These are phyloP conservation scores for Rhizomucor pusillus DNA, from an alignment of 371 early-diverging fungal species.

Conservation along the genomic window DNA sequence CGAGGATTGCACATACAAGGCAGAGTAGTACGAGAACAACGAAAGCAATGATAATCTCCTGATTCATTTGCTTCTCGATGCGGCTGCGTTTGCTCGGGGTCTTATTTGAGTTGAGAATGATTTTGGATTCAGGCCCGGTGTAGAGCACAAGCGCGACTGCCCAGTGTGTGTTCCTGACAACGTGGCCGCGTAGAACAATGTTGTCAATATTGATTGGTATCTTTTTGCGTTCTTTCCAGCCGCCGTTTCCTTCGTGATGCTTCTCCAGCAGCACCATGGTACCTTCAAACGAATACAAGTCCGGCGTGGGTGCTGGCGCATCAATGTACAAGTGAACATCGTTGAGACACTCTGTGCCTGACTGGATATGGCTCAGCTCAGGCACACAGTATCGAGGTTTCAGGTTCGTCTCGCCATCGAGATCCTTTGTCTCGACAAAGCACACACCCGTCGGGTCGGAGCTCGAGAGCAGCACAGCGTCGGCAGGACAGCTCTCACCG, in stretches of 20 bases:
- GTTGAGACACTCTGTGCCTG: constrained; percentile 61
- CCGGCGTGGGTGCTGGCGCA: constrained; percentile 69
- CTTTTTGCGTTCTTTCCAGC: constrained; percentile 29
- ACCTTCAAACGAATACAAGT: constrained; percentile 64
- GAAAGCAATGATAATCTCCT: constrained; percentile 79
- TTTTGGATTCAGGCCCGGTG: constrained; percentile 93
- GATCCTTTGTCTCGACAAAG: constrained; percentile 91
- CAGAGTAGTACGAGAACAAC: constrained; percentile 71
- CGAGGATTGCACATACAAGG: constrained; percentile 68
- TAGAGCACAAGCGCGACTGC: constrained; percentile 82
- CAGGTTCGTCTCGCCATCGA: constrained; percentile 97
- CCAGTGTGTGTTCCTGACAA: constrained; percentile 86
- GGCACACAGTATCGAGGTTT: constrained; percentile 73
- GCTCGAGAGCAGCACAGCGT: constrained; percentile 79
- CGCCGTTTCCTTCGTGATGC: background rate
- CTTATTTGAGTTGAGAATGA: constrained; percentile 82
- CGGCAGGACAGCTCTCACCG: constrained; percentile 90
- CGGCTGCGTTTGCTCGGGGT: constrained; percentile 87
- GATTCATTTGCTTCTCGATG: constrained; percentile 89
- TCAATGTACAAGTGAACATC: constrained; percentile 61
- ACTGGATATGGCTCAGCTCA: constrained; percentile 61
- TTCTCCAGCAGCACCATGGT: constrained; percentile 45
- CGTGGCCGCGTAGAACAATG: constrained; percentile 88
- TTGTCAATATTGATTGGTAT: constrained; percentile 77
- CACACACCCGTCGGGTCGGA: constrained; percentile 73